Evolutionary conservation across 805 yeast species (phyloP), one percentile per base, ranked within the genome.

Genomic region (Ascoidea tarda): DNA sequence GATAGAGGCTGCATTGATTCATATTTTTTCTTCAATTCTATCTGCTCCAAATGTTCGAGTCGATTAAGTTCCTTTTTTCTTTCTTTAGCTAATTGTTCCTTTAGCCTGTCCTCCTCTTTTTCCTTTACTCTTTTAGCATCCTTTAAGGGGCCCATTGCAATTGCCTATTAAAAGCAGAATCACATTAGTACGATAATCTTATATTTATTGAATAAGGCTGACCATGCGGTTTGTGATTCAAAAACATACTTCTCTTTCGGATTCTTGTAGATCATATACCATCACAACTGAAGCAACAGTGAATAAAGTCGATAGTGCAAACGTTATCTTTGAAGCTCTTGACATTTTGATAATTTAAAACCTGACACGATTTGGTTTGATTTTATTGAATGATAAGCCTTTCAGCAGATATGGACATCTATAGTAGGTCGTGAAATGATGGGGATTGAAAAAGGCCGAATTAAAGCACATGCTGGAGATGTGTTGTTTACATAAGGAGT

Each of bases 141-240:
- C 60, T 85, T 85, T 60, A 85, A 78, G 5, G 96, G 96, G 0
- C 96, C 96, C 59, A 78, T 86, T 60, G 84, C 82, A 49, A 87
- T 69, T 1, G 84, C 82, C 78, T 73, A n/a, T 12, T 21, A 21
- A 3, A 21, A 21, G 28, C 28, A 21, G 28, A 21, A 21, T 21
- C 28, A 21, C 3, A 21, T 21, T 21, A 21, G 28, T 21, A 21
- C 28, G 28, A 21, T 21, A 21, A 21, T 21, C 28, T 21, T 21
- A 21, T 21, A 21, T 21, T 21, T 21, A 21, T 21, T 21, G 28
- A 21, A 21, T 21, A 2, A 21, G 28, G 28, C 3, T 21, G 28
- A 21, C 28, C 3, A 21, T 21, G 28, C 3, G 28, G 28, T 3
- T 21, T 21, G 28, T 21, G 28, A 21, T 2, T 21, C 28, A 21